Evolutionary conservation across 805 yeast genomes (phyloP).

Genomic region (Kodamaea hsintzibuensis): DNA sequence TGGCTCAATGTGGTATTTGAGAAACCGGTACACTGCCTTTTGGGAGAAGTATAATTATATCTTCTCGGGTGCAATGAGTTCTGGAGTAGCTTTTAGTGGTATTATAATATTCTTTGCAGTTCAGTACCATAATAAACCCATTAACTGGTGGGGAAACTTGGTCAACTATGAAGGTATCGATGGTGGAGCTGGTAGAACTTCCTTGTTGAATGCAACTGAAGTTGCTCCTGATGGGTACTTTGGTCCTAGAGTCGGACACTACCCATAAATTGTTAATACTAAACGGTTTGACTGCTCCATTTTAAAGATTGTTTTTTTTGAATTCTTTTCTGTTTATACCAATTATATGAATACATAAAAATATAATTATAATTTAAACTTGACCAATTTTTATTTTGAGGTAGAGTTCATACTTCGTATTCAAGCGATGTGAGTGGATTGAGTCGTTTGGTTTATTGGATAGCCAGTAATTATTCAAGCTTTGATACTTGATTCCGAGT

Average conservation of each 20-base stretch:
- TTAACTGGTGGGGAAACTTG: slow-evolving; percentile 25
- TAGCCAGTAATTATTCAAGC: no score
- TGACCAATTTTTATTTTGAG: no score
- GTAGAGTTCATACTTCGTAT: no score
- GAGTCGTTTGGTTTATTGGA: no score
- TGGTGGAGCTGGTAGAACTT: slow-evolving; percentile 13
- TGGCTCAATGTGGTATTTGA: slow-evolving; percentile 11
- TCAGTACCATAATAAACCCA: slow-evolving; percentile 12
- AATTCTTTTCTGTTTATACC: no score
- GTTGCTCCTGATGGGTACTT: slow-evolving; percentile 22
- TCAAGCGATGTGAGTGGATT: no score
- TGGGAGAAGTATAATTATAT: slow-evolving; percentile 17
- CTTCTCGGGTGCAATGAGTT: slow-evolving; percentile 11
- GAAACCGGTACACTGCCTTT: slow-evolving; percentile 7
- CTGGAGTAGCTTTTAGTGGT: slow-evolving; percentile 18
- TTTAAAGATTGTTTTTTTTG: no score
- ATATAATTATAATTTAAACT: no score
- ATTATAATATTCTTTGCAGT: slow-evolving; percentile 15
- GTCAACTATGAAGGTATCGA: slow-evolving; percentile 20
- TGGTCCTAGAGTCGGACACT: slow-evolving; percentile 22
- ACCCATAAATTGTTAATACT: slow-evolving; percentile 16
- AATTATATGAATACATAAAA: no score
- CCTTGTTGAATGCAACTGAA: slow-evolving; percentile 28
- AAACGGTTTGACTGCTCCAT: no score
- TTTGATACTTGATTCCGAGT: no score